These are phyloP conservation scores for Mimosa pudica DNA, from an alignment of 306 rosid genomes.

Conservation along the genomic window DNA sequence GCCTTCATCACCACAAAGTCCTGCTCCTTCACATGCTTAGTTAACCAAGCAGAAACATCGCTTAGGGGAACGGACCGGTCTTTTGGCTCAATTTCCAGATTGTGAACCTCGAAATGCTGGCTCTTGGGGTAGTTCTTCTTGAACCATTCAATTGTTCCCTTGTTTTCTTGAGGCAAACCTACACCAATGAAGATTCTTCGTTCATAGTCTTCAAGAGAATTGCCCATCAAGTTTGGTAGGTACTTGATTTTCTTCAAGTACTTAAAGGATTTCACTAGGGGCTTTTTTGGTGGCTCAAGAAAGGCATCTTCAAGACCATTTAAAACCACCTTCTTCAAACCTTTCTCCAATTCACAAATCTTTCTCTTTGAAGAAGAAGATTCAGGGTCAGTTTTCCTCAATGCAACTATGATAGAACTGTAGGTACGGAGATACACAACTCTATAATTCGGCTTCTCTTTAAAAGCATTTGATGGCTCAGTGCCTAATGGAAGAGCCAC, in stretches of 20 bases:
- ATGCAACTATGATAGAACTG: conserved; percentile 52
- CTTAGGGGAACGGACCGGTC: neutral
- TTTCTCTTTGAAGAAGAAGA: conserved; percentile 41
- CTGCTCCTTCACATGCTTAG: conserved; percentile 48
- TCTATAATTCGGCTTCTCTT: conserved; percentile 47
- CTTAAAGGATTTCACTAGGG: conserved; percentile 28
- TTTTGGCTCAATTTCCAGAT: conserved; percentile 31
- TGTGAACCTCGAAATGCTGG: conserved; percentile 51
- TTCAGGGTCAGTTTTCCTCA: conserved; percentile 47
- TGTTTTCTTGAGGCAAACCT: conserved; percentile 49
- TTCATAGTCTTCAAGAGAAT: conserved; percentile 48
- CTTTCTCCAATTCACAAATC: conserved; percentile 41
- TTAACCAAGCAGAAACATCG: conserved; percentile 53
- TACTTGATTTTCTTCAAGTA: conserved; percentile 57
- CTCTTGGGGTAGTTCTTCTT: conserved; percentile 53
- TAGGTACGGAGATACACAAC: conserved; percentile 53
- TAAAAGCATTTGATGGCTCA: conserved; percentile 43
- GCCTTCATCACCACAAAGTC: conserved; percentile 78
- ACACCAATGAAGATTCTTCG: conserved; percentile 49
- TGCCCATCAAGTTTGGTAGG: conserved; percentile 58
- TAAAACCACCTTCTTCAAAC: conserved; percentile 36
- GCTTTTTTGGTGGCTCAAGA: conserved; percentile 60
- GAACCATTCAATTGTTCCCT: conserved; percentile 49
- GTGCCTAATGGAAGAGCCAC: conserved; percentile 53
- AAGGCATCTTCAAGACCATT: conserved; percentile 56